A percentile compares a stretch with the other conserved stretches of the same genome.
These are phyloP conservation scores for Pyrenochaeta sp. DNA, from an alignment of 2,329 filamentous ascomycete species.

Conservation along the genomic window DNA sequence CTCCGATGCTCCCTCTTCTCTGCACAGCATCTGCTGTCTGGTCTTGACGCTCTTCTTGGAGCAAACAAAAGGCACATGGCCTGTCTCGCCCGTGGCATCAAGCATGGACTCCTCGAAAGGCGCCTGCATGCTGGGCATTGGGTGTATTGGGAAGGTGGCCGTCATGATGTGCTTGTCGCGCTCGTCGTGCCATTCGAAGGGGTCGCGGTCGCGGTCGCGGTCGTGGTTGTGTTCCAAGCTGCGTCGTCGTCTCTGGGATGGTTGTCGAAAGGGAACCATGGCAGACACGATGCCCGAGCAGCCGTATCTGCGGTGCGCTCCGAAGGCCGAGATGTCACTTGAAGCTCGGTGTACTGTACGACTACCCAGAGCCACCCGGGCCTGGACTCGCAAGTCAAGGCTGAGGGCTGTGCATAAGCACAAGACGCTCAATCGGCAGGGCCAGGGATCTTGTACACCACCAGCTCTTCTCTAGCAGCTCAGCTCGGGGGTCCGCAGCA, in stretches of 20 bases:
- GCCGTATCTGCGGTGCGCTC: constrained; percentile 11
- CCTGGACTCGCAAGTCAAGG: constrained; percentile 29
- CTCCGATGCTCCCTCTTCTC: constrained; percentile 71
- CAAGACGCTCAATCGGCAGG: constrained; percentile 11
- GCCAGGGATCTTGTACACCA: constrained; percentile 9
- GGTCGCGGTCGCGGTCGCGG: too few relatives aligned
- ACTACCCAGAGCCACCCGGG: constrained; percentile 28
- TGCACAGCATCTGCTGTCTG: constrained; percentile 57
- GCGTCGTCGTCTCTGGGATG: constrained; percentile 29
- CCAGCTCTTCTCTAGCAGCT: constrained; percentile 30
- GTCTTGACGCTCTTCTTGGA: constrained; percentile 50
- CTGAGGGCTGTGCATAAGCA: constrained; percentile 40
- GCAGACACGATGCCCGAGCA: constrained; percentile 11
- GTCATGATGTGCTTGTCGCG: constrained; percentile 46
- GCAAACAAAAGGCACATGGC: constrained; percentile 48
- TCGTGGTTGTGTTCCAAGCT: constrained; percentile 27
- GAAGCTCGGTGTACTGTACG: constrained; percentile 33
- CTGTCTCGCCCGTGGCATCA: constrained; percentile 65
- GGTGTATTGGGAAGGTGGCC: constrained; percentile 66
- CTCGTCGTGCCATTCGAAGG: constrained; percentile 44
- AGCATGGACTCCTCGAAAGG: constrained; percentile 84
- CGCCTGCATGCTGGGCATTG: constrained; percentile 77
- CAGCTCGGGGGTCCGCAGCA: constrained; percentile 28
- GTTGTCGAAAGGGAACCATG: constrained; percentile 36
- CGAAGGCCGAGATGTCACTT: constrained; percentile 25